Base-by-base conservation (phyloP, 257 asterid species). In the Ilex aquifolium region DNA sequence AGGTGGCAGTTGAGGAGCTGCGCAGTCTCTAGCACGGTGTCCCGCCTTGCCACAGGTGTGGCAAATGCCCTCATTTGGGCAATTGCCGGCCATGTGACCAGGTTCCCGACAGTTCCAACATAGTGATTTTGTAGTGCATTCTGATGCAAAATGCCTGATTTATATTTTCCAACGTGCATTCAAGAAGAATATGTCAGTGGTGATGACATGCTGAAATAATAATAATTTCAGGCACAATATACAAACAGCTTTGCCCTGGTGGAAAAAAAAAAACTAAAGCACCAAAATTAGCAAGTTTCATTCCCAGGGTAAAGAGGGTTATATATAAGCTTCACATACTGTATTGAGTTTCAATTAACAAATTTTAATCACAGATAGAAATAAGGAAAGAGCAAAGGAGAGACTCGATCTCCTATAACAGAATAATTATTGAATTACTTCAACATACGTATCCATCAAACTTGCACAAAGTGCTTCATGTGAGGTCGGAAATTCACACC, bases 91-190 rank as follows among this genome's bases (percentile, higher is more conserved):
- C 80, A 81, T 82, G 74, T 87, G 95, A 40, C 95, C 95, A 12
- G 95, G 95, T 56, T 87, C 92, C 13, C 95, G 87, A 52, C 95
- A 87, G 77, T 84, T 87, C 91, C 91, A 87, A 74, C 95, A 87
- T 21, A 84, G 83, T n/a, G 95, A 69, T 66, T 84, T 84, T 4
- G 92, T 82, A 59, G 80, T 59, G 80, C 95, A 87, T 74, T 87
- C 95, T n/a, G 86, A 75, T 61, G 89, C 87, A 46, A 87, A 73
- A 71, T 87, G 95, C 82, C 92, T 87, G 57, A 4, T 14, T 46
- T 4, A 46, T 3, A 46, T 46, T 46, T 46, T 46, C n/a, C 4
- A 46, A 46, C 1, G 27, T 46, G n/a, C 15, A 14, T 10, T 46
- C 10, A 46, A 46, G 4, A 11, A 21, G 27, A 21, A 21, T 0